Conservation (phyloP, 306 rosid genomes). For the Gleditsia sinensis region DNA sequence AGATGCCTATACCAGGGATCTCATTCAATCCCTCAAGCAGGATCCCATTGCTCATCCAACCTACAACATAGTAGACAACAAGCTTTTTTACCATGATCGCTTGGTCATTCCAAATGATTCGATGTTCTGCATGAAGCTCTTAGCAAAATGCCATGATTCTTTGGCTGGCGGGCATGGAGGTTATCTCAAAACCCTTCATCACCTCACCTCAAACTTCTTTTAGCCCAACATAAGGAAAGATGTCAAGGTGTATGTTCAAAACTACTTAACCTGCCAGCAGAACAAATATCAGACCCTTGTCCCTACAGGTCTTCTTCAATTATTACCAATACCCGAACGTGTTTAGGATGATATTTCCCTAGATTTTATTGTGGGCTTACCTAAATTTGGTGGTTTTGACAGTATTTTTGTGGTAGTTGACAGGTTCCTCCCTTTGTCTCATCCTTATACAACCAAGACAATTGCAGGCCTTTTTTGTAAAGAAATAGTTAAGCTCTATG, state of each 20-base stretch:
- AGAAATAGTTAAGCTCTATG: neutral
- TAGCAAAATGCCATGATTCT: neutral
- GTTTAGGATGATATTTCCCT: no score
- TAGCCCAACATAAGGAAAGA: neutral
- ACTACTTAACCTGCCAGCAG: neutral
- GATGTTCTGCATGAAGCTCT: no score
- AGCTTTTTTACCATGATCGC: neutral
- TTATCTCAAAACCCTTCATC: no score
- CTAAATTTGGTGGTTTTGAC: neutral
- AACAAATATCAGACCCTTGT: neutral
- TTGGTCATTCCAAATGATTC: no score
- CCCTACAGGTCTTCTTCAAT: neutral
- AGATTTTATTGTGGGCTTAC: no score
- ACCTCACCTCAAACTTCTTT: no score
- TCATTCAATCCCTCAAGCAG: no score
- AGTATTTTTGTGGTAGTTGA: neutral
- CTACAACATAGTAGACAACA: neutral
- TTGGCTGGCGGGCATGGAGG: neutral
- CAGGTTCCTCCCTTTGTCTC: neutral
- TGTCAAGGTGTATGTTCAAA: neutral
- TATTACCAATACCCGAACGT: no score
- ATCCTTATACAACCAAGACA: no score
- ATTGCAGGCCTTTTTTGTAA: no score
- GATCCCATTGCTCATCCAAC: neutral
- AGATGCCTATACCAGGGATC: neutral